These are phyloP conservation scores for Dendrobium nobile DNA, from an alignment of 106 monocot species.

Conservation along the genomic window DNA sequence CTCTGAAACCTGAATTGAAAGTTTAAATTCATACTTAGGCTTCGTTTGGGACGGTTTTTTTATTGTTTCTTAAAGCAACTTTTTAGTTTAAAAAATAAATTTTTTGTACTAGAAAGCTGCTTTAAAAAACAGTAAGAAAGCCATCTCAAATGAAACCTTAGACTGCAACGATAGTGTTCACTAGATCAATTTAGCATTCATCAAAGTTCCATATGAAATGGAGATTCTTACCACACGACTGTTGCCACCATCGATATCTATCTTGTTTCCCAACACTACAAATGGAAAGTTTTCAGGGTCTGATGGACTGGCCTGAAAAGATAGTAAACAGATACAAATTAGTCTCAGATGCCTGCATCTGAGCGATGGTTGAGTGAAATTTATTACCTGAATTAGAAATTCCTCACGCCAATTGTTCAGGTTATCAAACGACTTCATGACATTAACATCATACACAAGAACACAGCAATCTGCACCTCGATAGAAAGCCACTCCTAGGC, in stretches of 20 bases:
- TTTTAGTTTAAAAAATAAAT: too few species aligned
- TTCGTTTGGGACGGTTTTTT: too few species aligned
- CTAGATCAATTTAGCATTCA: too few species aligned
- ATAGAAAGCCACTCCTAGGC: conserved; percentile 81
- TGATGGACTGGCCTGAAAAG: conserved; percentile 63
- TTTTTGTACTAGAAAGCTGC: too few species aligned
- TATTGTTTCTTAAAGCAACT: too few species aligned
- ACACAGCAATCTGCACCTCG: conserved; percentile 80
- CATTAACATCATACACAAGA: conserved; percentile 82
- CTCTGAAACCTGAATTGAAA: conserved; percentile 55
- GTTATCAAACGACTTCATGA: conserved; percentile 62
- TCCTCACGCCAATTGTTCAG: conserved; percentile 79
- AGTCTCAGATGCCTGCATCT: too few species aligned
- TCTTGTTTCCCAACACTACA: conserved; percentile 79
- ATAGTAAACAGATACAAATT: background rate
- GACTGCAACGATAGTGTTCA: too few species aligned
- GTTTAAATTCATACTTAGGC: too few species aligned
- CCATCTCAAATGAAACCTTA: too few species aligned
- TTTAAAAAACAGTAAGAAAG: too few species aligned
- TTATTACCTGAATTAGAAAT: conserved; percentile 59
- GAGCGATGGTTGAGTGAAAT: background rate
- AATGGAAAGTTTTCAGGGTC: conserved; percentile 86
- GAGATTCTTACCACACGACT: conserved; percentile 54
- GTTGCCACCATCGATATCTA: conserved; percentile 81
- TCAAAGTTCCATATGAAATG: background rate